phyloP scores from a whole-genome alignment of 179 eudicot species.

The Carnegiea gigantea region DNA sequence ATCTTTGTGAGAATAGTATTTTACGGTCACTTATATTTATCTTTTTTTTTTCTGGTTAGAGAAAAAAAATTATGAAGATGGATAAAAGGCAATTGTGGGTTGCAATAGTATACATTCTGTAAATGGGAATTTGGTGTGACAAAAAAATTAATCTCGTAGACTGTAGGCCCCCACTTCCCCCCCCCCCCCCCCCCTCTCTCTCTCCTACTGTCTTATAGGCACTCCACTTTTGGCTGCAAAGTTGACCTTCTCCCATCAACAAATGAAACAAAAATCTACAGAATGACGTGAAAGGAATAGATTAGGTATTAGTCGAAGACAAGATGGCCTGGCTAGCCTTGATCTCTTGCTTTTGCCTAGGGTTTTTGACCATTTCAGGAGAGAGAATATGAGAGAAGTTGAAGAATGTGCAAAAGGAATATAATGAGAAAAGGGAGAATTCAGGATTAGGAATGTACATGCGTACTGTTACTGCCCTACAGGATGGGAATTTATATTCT shows the following conservation, averaged over 20 bases:
- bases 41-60: too few species aligned
- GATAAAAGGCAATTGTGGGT: too few species aligned
- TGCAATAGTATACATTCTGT: not conserved
- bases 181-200: not conserved
- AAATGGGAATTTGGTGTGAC: not conserved
- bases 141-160: not conserved
- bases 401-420: conserved; percentile 26
- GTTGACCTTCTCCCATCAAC: conserved; percentile 22
- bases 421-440: not conserved
- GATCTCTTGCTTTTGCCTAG: not conserved
- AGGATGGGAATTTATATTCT: not conserved
- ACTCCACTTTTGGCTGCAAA: conserved; percentile 22
- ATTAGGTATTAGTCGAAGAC: conserved; percentile 1
- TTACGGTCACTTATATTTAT: too few species aligned
- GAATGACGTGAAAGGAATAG: conserved; percentile 32
- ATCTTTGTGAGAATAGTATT: too few species aligned
- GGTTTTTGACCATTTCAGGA: conserved; percentile 16
- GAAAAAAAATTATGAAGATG: too few species aligned
- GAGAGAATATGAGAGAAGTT: not conserved
- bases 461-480: not conserved
- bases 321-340: not conserved
- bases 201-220: not conserved
- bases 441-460: not conserved
- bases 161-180: not conserved
- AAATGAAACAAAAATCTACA: not conserved